Percentiles rank a stretch among this genome's conserved stretches.
Conservation (phyloP, 108 stramenopile species). For the Cyclotella atomus region DNA sequence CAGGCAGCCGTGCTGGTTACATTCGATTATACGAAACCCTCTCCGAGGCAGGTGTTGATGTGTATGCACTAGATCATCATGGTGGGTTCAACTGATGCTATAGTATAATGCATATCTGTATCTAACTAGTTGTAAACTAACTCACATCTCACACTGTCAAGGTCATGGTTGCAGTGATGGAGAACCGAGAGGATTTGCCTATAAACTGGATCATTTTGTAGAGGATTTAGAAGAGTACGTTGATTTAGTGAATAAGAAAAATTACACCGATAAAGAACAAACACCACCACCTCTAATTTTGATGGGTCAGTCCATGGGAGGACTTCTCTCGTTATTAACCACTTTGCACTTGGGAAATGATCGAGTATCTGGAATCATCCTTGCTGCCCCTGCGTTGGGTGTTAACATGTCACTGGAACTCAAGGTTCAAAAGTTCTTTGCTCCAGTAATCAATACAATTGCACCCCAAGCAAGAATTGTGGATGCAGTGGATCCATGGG, state of each 20-base stretch:
- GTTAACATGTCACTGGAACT: constrained; percentile 45
- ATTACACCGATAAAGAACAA: constrained; percentile 21
- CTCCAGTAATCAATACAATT: constrained; percentile 25
- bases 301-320: constrained; percentile 46
- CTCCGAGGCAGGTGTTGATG: constrained; percentile 44
- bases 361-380: constrained; percentile 26
- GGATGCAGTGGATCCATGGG: constrained; percentile 37
- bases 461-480: constrained; percentile 42
- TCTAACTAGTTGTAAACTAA: no score
- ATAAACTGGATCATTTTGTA: constrained; percentile 43
- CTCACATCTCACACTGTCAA: not conserved
- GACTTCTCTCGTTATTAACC: constrained; percentile 28
- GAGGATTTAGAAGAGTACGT: constrained; percentile 29
- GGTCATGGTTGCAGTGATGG: constrained; percentile 49
- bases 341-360: constrained; percentile 20
- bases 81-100: no score
- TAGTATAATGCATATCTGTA: no score
- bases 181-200: constrained; percentile 37
- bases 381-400: constrained; percentile 41
- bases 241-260: not conserved
- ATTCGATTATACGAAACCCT: constrained; percentile 40
- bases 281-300: constrained; percentile 27
- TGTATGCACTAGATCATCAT: constrained; percentile 38
- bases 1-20: constrained; percentile 29
- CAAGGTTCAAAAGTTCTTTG: constrained; percentile 39